Conservation (phyloP, 768 basidiomycete genomes). For the Sarcodon sp. region DNA sequence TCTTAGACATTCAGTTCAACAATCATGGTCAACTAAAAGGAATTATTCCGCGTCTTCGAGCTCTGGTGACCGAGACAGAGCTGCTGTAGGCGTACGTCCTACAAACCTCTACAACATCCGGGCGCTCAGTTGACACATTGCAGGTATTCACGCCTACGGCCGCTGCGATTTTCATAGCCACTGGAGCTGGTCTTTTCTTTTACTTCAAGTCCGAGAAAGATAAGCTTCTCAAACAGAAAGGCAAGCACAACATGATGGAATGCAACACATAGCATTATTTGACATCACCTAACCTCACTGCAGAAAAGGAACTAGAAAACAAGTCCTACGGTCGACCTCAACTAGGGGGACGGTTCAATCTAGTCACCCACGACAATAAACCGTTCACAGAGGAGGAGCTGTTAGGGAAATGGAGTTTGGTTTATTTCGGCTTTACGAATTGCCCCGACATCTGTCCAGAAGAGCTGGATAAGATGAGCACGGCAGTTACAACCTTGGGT, state of each 20-base stretch:
- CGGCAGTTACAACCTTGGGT: slow-evolving; percentile 65
- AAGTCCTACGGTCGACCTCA: slow-evolving; percentile 74
- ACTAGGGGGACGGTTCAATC: slow-evolving; percentile 83
- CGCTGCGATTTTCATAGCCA: slow-evolving; percentile 71
- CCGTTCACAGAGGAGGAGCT: slow-evolving; percentile 77
- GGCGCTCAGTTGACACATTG: not conserved
- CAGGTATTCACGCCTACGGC: slow-evolving; percentile 91
- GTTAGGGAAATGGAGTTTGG: slow-evolving; percentile 80
- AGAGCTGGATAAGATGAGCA: slow-evolving; percentile 90
- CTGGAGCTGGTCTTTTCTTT: slow-evolving; percentile 69
- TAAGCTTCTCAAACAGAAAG: slow-evolving; percentile 60
- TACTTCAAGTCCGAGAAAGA: slow-evolving; percentile 88
- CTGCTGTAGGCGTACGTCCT: slow-evolving; percentile 20
- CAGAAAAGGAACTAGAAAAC: slow-evolving; percentile 64
- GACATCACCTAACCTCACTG: not conserved
- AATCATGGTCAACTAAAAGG: not conserved
- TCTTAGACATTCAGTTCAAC: too few species aligned
- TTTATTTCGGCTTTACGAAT: slow-evolving; percentile 99
- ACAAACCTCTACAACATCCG: not conserved
- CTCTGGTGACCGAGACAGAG: slow-evolving; percentile 18
- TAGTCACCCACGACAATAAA: slow-evolving; percentile 50
- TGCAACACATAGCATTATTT: not conserved
- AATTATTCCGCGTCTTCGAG: slow-evolving; percentile 4
- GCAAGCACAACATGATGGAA: slow-evolving; percentile 21
- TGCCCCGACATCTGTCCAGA: slow-evolving; percentile 99